Percentiles rank a stretch among this genome's conserved stretches.
phyloP scores from a whole-genome alignment of 2,329 filamentous ascomycete genomes.

The Sclerotinia subarctica region DNA sequence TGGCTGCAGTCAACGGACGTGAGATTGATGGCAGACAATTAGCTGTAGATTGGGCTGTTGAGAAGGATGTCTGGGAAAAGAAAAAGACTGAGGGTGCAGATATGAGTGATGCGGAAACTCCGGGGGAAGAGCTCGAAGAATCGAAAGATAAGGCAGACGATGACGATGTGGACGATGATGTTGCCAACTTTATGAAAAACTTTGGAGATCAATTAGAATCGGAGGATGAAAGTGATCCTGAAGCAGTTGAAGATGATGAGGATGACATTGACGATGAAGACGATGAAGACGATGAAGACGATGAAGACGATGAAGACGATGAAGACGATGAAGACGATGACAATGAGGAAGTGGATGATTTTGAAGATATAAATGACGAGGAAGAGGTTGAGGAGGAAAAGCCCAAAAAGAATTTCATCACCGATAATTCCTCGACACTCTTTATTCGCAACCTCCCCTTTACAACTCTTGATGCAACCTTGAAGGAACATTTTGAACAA shows the following conservation, averaged over 20 bases:
- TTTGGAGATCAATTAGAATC: conserved; percentile 40
- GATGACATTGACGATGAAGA: conserved; percentile 41
- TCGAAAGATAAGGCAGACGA: conserved; percentile 29
- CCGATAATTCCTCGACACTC: conserved; percentile 71
- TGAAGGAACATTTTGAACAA: conserved; percentile 80
- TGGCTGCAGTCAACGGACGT: conserved; percentile 84
- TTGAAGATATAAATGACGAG: conserved; percentile 41
- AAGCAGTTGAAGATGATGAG: conserved; percentile 39
- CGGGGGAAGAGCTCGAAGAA: conserved; percentile 37
- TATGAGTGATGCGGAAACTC: conserved; percentile 40
- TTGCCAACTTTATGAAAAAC: conserved; percentile 39
- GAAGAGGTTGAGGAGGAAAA: conserved; percentile 42
- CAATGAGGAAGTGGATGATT: conserved; percentile 47
- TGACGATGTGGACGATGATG: conserved; percentile 38
- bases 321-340: conserved; percentile 39
- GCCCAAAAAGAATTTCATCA: conserved; percentile 42
- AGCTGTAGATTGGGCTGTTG: conserved; percentile 95
- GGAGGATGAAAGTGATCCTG: conserved; percentile 38
- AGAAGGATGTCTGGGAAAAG: conserved; percentile 78
- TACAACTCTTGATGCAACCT: conserved; percentile 74
- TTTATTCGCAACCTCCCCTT: conserved; percentile 96
- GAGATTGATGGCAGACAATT: conserved; percentile 82
- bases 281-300: conserved; percentile 38
- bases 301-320: conserved; percentile 41
- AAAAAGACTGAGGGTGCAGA: conserved; percentile 45